Conservation (phyloP, 192 early-diverging fungal species). For the Podila minutissima region DNA sequence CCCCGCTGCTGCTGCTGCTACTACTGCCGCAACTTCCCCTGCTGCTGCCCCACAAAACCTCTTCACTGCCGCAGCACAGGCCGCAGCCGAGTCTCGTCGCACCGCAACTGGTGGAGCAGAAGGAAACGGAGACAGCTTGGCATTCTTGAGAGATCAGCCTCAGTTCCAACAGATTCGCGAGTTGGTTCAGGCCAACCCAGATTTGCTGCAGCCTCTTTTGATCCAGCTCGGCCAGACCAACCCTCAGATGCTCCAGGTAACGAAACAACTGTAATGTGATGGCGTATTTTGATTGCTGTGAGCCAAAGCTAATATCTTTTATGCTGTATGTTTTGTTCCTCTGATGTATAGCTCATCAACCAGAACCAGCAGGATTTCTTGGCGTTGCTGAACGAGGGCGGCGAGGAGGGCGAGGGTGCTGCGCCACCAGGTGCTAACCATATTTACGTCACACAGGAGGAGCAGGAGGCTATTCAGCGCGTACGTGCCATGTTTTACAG, state of each 20-base stretch:
- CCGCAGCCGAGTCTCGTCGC: slow-evolving; percentile 45
- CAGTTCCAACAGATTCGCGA: slow-evolving; percentile 95
- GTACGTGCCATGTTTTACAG: slow-evolving; percentile 53
- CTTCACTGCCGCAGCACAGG: slow-evolving; percentile 69
- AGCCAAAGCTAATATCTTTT: background rate
- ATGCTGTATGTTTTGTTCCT: background rate
- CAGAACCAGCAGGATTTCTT: slow-evolving; percentile 84
- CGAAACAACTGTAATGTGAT: background rate
- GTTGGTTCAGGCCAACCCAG: slow-evolving; percentile 86
- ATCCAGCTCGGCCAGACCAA: slow-evolving; percentile 85
- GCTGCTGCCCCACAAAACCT: slow-evolving; percentile 59
- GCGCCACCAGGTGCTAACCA: slow-evolving; percentile 62
- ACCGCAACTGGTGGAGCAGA: slow-evolving; percentile 31
- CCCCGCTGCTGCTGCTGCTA: slow-evolving; percentile 25
- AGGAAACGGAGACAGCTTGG: slow-evolving; percentile 55
- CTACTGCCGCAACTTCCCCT: background rate
- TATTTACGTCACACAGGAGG: slow-evolving; percentile 88
- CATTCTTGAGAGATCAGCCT: slow-evolving; percentile 76
- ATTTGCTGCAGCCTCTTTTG: slow-evolving; percentile 86
- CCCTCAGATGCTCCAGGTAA: slow-evolving; percentile 80
- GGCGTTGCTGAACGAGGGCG: slow-evolving; percentile 73
- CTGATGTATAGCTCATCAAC: slow-evolving; percentile 64
- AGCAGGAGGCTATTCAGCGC: slow-evolving; percentile 89
- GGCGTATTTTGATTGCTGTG: slow-evolving; percentile 63
- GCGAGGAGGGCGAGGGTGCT: slow-evolving; percentile 64